Conservation (phyloP, 805 yeast species). For the Candida bentonensis region DNA sequence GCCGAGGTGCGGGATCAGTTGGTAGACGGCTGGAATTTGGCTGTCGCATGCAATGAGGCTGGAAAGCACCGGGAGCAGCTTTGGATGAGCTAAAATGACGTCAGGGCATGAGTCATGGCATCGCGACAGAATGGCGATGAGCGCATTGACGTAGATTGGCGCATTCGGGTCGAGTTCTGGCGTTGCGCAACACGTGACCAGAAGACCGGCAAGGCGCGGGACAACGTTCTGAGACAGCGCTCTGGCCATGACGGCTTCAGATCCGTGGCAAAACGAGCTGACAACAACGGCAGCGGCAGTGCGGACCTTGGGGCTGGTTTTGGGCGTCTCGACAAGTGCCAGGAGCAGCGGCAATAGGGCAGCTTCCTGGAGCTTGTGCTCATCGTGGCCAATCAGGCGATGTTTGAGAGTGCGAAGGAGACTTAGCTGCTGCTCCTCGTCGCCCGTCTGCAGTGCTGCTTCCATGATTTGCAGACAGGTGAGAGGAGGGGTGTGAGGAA, state of each 20-base stretch:
- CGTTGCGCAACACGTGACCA: too few species aligned
- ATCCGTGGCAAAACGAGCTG: conserved; percentile 5
- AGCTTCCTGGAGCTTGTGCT: conserved; percentile 15
- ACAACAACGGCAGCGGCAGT: conserved; percentile 8
- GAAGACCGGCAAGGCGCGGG: too few species aligned
- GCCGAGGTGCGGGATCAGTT: conserved; percentile 2
- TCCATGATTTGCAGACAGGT: too few species aligned
- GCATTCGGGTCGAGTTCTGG: conserved; percentile 1
- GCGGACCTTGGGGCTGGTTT: conserved; percentile 6
- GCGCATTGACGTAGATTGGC: conserved; percentile 8
- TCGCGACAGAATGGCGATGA: conserved; percentile 6
- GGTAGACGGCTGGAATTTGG: neutral
- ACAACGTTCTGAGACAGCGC: too few species aligned
- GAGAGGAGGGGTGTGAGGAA: too few species aligned
- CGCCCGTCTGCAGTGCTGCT: too few species aligned
- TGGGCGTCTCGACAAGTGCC: conserved; percentile 8
- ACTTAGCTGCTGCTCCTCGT: conserved; percentile 5
- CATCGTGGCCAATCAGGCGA: conserved; percentile 21
- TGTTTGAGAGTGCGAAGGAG: conserved; percentile 17
- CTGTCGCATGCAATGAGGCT: conserved; percentile 1
- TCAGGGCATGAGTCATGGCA: conserved; percentile 7
- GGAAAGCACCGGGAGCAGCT: conserved; percentile 7
- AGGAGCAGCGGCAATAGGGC: conserved; percentile 12
- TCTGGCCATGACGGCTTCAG: too few species aligned
- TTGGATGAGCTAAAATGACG: conserved; percentile 4